Percentiles rank a stretch among this genome's conserved stretches.
These are phyloP conservation scores for Penicillium corylophilum DNA, from an alignment of 2,329 filamentous ascomycete species.

Conservation along the genomic window DNA sequence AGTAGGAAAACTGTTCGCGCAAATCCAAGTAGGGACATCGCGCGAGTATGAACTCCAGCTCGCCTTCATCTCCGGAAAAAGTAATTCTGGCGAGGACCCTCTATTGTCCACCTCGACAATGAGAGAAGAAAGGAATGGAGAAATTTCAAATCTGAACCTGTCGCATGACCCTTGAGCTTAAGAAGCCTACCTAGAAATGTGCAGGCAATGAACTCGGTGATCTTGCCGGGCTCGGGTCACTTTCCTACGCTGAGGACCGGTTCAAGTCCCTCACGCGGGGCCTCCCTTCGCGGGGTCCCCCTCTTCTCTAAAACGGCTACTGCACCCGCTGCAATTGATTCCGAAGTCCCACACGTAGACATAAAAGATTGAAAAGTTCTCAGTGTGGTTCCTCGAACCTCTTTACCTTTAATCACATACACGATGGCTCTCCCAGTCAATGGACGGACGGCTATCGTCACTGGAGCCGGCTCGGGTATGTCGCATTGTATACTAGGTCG, in stretches of 20 bases:
- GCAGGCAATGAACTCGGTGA: conserved; percentile 6
- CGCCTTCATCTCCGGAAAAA: neutral
- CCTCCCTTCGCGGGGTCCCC: conserved; percentile 8
- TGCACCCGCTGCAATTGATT: conserved; percentile 12
- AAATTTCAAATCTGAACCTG: neutral
- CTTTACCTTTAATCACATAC: neutral
- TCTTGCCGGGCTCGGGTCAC: conserved; percentile 13
- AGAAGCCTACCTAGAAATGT: neutral
- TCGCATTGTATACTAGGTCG: conserved; percentile 2
- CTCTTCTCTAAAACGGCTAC: conserved; percentile 14
- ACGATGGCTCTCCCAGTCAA: conserved; percentile 43
- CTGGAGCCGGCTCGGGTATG: conserved; percentile 55
- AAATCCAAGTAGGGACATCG: neutral
- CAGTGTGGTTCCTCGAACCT: neutral
- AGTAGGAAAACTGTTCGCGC: neutral
- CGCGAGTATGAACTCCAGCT: neutral
- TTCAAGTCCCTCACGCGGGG: conserved; percentile 8
- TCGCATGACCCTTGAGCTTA: neutral
- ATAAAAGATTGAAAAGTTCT: conserved; percentile 10
- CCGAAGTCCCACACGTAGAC: conserved; percentile 13
- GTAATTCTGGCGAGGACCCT: conserved; percentile 2
- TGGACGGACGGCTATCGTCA: conserved; percentile 54
- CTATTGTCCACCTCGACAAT: neutral
- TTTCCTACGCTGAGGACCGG: conserved; percentile 7
- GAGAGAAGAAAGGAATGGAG: neutral